Base-by-base conservation (phyloP, 805 yeast species). In the Lipomyces anomalus region DNA sequence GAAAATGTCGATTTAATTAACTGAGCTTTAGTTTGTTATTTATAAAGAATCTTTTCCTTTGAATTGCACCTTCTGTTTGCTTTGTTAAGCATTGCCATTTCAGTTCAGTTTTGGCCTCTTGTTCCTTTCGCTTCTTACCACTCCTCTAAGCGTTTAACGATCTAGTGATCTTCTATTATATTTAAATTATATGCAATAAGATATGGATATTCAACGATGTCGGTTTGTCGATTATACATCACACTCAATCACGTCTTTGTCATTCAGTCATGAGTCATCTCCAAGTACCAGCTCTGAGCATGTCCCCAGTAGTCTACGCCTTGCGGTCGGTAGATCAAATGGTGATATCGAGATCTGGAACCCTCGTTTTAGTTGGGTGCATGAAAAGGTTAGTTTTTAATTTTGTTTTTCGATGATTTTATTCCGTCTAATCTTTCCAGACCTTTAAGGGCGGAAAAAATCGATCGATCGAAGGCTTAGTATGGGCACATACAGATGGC, bases 261-360 rank as follows among this genome's bases (percentile, higher is more conserved):
- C 85, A 2, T 90, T 88, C 37, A 44, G 56, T 17, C 59, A 57
- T 43, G 35, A 79, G 60, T 61, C 65, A 4, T 75, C 85, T 11
- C n/a, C n/a, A n/a, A n/a, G n/a, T n/a, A 49, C 62, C 0, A 66
- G 70, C 3, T 62, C 67, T 18, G 70, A 70, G 38, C 56, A 68
- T 23, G 69, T 79, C 1, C 80, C 64, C 78, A 22, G 65, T 21
- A 80, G 76, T 48, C 68, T 87, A 44, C 72, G 96, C 48, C 67
- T 92, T 32, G 97, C 97, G 0, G 84, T 90, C 4, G 97, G 96
- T 24, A 75, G 97, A 63, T 77, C 86, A 38, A 89, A 92, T 61
- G 99, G 99, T 33, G 89, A 89, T 59, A 84, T 92, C 48, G 98
- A 92, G 65, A 79, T 92, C 28, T 90, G 97, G 96, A 86, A 86